These are phyloP conservation scores for Maudiozyma bulderi DNA, from an alignment of 805 yeast genomes.

Conservation along the genomic window DNA sequence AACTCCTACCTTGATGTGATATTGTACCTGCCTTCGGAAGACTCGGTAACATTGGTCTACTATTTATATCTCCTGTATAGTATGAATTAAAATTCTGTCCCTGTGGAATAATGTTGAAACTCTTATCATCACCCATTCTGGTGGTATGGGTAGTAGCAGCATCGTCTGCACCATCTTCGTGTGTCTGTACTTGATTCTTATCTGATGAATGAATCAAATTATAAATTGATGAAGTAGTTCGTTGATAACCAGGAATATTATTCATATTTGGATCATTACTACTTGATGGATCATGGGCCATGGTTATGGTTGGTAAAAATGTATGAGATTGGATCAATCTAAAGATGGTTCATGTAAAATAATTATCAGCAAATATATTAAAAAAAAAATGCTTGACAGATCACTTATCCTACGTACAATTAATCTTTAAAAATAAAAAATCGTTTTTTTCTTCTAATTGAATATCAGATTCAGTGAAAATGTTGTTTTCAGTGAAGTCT, in stretches of 20 bases:
- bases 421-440: too few relatives aligned
- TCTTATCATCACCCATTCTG: not conserved
- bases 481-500: too few relatives aligned
- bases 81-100: not conserved
- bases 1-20: not conserved
- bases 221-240: slow-evolving; percentile 11
- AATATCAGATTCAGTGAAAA: too few relatives aligned
- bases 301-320: not conserved
- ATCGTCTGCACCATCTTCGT: not conserved
- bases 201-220: slow-evolving; percentile 8
- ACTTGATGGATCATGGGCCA: not conserved
- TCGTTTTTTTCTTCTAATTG: too few relatives aligned
- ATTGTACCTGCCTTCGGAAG: not conserved
- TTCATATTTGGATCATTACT: not conserved
- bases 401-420: too few relatives aligned
- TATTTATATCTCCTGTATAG: not conserved
- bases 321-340: too few relatives aligned
- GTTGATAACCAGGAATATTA: slow-evolving; percentile 3
- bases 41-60: slow-evolving; percentile 2
- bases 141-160: not conserved
- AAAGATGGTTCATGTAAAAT: too few relatives aligned
- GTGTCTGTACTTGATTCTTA: not conserved
- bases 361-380: too few relatives aligned
- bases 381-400: too few relatives aligned
- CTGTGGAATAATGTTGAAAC: not conserved